phyloP scores from a whole-genome alignment of 169 alveolate genomes.

The Plasmodium fragile region DNA sequence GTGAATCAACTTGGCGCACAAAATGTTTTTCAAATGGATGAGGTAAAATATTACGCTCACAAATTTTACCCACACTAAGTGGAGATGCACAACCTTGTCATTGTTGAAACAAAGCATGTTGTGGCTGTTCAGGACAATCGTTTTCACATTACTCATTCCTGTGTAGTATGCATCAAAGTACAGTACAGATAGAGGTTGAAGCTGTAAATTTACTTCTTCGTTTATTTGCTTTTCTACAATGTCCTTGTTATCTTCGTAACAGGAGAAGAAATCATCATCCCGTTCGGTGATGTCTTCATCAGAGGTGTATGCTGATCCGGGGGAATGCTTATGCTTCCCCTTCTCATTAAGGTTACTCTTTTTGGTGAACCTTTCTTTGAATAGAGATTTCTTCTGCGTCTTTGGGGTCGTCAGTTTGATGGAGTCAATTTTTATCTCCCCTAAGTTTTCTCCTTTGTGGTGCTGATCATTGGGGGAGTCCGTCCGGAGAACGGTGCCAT shows the following conservation, averaged over 20 bases:
- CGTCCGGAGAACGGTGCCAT: not conserved
- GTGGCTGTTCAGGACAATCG: slow-evolving; percentile 3
- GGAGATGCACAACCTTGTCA: slow-evolving; percentile 20
- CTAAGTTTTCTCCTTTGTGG: not conserved
- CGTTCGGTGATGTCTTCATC: not conserved
- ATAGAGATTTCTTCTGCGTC: not conserved
- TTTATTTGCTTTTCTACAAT: slow-evolving; percentile 4
- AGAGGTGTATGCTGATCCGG: not conserved
- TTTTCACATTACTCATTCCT: slow-evolving; percentile 38
- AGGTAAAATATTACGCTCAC: slow-evolving; percentile 26
- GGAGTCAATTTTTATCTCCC: not conserved
- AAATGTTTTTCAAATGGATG: slow-evolving; percentile 12
- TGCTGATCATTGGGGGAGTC: not conserved
- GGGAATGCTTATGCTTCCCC: not conserved
- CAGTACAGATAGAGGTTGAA: not conserved
- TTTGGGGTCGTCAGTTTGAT: not conserved
- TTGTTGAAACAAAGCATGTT: slow-evolving; percentile 40
- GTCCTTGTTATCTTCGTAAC: slow-evolving; percentile 50
- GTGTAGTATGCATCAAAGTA: slow-evolving; percentile 43
- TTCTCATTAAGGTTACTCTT: not conserved
- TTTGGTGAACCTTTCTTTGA: not conserved
- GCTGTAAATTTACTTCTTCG: not conserved
- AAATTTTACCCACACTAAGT: slow-evolving; percentile 56
- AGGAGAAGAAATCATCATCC: slow-evolving; percentile 40
- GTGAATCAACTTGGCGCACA: slow-evolving; percentile 30